Evolutionary conservation across 2,329 filamentous ascomycete genomes (phyloP).

Genomic region (Colletotrichum brevisporum): DNA sequence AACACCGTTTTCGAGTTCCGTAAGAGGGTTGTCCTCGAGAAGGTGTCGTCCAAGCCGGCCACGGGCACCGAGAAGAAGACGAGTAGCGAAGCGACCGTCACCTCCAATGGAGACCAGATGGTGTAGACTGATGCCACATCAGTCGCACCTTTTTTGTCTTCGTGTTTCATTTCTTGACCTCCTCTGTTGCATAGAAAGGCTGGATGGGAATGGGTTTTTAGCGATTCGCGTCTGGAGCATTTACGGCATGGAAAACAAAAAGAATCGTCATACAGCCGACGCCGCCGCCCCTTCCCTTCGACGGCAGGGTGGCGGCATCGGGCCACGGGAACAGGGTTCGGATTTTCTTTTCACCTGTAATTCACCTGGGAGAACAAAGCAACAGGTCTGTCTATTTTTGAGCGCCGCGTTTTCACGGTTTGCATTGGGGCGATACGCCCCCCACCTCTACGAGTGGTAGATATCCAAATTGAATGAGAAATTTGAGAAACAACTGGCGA

Average conservation of each 20-base stretch:
- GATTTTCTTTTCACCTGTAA: constrained; percentile 36
- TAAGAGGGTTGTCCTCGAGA: constrained; percentile 40
- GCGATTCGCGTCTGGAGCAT: constrained; percentile 37
- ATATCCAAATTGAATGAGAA: constrained; percentile 32
- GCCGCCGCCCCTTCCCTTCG: not conserved
- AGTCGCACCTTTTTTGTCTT: not conserved
- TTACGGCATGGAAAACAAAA: constrained; percentile 34
- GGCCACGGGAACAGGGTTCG: constrained; percentile 25
- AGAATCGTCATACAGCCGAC: constrained; percentile 8
- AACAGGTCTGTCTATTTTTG: constrained; percentile 27
- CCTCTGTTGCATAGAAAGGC: constrained; percentile 14
- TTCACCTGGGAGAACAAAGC: constrained; percentile 29
- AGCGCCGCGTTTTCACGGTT: constrained; percentile 26
- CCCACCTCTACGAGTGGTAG: constrained; percentile 16
- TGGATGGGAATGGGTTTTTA: constrained; percentile 25
- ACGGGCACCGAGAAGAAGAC: constrained; percentile 25
- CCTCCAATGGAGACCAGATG: constrained; percentile 33
- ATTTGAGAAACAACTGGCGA: not conserved
- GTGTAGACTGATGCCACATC: constrained; percentile 10
- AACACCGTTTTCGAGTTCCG: constrained; percentile 41
- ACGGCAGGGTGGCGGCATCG: constrained; percentile 13
- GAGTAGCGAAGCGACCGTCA: constrained; percentile 34
- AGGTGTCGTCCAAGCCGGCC: constrained; percentile 22
- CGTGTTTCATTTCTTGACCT: constrained; percentile 19
- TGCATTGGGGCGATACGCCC: not conserved